Percentiles rank a stretch among this genome's conserved stretches.
phyloP scores from a whole-genome alignment of 1,139 yeast genomes.

The Meyerozyma smithsonii region DNA sequence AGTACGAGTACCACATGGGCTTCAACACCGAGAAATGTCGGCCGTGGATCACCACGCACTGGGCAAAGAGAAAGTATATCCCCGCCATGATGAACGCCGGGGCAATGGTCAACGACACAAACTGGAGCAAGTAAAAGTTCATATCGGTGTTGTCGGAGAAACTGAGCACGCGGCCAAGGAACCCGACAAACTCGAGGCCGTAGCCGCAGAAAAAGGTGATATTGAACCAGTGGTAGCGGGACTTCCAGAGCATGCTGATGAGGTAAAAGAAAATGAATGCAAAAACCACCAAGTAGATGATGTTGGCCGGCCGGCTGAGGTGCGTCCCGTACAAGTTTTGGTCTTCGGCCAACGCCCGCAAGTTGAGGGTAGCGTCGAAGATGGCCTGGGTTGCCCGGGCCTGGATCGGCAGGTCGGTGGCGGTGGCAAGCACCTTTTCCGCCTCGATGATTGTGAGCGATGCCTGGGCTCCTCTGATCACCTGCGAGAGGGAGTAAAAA shows the following conservation, averaged over 20 bases:
- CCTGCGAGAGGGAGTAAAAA: constrained; percentile 18
- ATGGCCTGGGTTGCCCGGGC: constrained; percentile 30
- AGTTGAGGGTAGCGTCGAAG: constrained; percentile 28
- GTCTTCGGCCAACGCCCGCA: constrained; percentile 24
- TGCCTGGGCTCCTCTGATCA: constrained; percentile 34
- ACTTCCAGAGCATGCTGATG: constrained; percentile 24
- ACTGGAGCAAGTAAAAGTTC: constrained; percentile 57
- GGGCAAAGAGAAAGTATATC: constrained; percentile 71
- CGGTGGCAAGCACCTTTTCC: constrained; percentile 34
- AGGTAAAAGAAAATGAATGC: constrained; percentile 20
- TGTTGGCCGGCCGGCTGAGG: constrained; percentile 26
- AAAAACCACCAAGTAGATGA: constrained; percentile 26
- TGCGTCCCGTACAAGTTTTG: constrained; percentile 21
- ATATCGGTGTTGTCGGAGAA: constrained; percentile 36
- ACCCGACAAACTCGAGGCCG: constrained; percentile 67
- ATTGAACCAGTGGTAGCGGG: constrained; percentile 73
- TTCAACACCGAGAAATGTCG: constrained; percentile 52
- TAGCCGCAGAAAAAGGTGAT: constrained; percentile 57
- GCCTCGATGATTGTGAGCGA: constrained; percentile 32
- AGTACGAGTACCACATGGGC: constrained; percentile 73
- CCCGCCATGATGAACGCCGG: constrained; percentile 93
- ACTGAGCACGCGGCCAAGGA: constrained; percentile 52
- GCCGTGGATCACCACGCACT: constrained; percentile 68
- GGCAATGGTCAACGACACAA: constrained; percentile 67
- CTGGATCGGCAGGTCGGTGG: constrained; percentile 23